Evolutionary conservation across 345 rosid species (phyloP), one percentile per base, ranked within the genome.

Genomic region (Litchi chinensis): DNA sequence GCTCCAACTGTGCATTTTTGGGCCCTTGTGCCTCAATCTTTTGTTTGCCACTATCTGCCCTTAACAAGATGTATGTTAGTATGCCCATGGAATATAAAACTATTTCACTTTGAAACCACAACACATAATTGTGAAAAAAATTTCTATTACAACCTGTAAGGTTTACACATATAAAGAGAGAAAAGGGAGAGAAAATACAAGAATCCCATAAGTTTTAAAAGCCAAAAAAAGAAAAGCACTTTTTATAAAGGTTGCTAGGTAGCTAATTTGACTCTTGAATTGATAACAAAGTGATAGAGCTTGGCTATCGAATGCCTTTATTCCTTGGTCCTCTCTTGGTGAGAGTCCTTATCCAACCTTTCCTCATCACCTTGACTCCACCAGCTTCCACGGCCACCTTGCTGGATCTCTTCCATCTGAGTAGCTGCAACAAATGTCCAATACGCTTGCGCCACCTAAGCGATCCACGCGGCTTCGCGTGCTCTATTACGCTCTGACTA

Each of bases 361-460:
- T 92, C 87, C 93, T 90, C 78, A 86, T 90, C 78, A 86, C 91
- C 79, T 89, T 91, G 83, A 89, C 89, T 48, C 97, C 97, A 44
- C 90, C 93, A 81, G 81, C 91, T 73, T 90, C 90, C 80, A 90
- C 94, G 32, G 81, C 89, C 22, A 76, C 88, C 85, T 83, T 89
- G 88, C 43, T 84, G 84, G 97, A 91, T 78, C 92, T 90, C 89
- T 89, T 96, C 88, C 90, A 89, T 78, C 83, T 88, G 76, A 93
- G 82, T 77, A 91, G 90, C 44, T 96, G 98, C 88, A 96, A 88
- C 13, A 94, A 67, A 26, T 96, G 94, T 1, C 97, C 94, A 82
- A 96, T 92, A 75, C 93, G 88, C 85, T 86, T 93, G 76, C 94
- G 90, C 99, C 98, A 96, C 89, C 94, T 91, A 50, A 94, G 93